Evolutionary conservation across 1,284 basidiomycete genomes (phyloP).

Genomic region (Irpex sp.): DNA sequence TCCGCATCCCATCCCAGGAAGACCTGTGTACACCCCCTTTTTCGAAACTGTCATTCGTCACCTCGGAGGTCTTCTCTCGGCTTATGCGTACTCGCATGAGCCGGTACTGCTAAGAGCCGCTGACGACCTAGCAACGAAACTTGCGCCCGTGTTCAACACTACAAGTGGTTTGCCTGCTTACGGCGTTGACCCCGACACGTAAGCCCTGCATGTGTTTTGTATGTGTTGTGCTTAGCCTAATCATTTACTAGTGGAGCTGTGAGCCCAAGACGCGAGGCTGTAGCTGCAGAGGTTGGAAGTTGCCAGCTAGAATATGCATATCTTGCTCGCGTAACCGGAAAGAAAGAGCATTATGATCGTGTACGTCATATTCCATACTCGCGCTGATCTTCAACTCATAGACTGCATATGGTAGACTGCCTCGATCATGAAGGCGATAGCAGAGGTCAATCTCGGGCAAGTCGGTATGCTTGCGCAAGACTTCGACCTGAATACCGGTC

Average conservation of each 20-base stretch:
- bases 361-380: slow-evolving; percentile 31
- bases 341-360: slow-evolving; percentile 44
- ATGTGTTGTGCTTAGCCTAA: not conserved
- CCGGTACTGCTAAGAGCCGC: slow-evolving; percentile 45
- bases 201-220: slow-evolving; percentile 4
- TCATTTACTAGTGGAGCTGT: not conserved
- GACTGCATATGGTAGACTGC: not conserved
- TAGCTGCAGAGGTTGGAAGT: slow-evolving; percentile 44
- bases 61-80: slow-evolving; percentile 68
- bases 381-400: not conserved
- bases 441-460: not conserved
- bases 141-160: slow-evolving; percentile 52
- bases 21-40: slow-evolving; percentile 41
- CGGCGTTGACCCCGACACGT: slow-evolving; percentile 42
- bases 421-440: slow-evolving; percentile 32
- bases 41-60: slow-evolving; percentile 80
- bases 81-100: slow-evolving; percentile 64
- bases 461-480: not conserved
- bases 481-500: not conserved
- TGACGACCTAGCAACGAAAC: slow-evolving; percentile 44
- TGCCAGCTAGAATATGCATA: slow-evolving; percentile 66
- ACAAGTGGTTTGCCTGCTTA: slow-evolving; percentile 46
- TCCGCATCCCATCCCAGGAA: not conserved
- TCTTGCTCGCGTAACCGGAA: slow-evolving; percentile 58
- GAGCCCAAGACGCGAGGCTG: slow-evolving; percentile 7